Percentiles rank a stretch among this genome's conserved stretches.
These are phyloP conservation scores for Elsinoe batatas DNA, from an alignment of 2,329 filamentous ascomycete genomes.

Conservation along the genomic window DNA sequence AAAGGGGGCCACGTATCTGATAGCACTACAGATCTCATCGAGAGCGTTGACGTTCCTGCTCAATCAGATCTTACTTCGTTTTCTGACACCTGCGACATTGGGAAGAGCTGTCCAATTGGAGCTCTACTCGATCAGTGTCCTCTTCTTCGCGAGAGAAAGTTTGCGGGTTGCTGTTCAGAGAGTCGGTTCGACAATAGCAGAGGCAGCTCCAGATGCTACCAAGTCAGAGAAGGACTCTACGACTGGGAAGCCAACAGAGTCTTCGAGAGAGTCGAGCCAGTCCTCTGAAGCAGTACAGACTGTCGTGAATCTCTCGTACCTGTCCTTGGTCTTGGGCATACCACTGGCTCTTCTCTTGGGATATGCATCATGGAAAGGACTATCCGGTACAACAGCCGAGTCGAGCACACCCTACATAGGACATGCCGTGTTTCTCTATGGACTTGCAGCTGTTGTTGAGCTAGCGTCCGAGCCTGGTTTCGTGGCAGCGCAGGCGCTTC, in stretches of 20 bases:
- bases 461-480: constrained; percentile 82
- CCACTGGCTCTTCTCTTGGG: constrained; percentile 56
- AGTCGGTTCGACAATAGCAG: constrained; percentile 24
- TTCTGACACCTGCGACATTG: constrained; percentile 72
- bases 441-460: constrained; percentile 57
- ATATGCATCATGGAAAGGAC: constrained; percentile 51
- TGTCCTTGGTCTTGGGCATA: constrained; percentile 61
- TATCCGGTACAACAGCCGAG: constrained; percentile 18
- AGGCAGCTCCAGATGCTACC: neutral
- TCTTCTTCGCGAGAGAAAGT: constrained; percentile 90
- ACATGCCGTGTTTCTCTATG: constrained; percentile 45
- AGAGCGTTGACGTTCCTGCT: constrained; percentile 80
- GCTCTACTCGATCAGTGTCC: constrained; percentile 81
- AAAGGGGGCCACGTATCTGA: constrained; percentile 72
- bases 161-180: constrained; percentile 85
- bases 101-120: constrained; percentile 85
- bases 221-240: neutral
- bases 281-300: constrained; percentile 51
- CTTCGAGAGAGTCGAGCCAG: neutral
- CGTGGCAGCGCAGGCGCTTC: constrained; percentile 70
- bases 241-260: neutral
- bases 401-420: constrained; percentile 51
- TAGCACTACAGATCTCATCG: constrained; percentile 79
- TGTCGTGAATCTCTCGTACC: constrained; percentile 78
- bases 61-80: constrained; percentile 84